Evolutionary conservation across 202 grass and related monocot species (phyloP), one percentile per base, ranked within the genome.

Genomic region (Bolboschoenoplectus hybrid): DNA sequence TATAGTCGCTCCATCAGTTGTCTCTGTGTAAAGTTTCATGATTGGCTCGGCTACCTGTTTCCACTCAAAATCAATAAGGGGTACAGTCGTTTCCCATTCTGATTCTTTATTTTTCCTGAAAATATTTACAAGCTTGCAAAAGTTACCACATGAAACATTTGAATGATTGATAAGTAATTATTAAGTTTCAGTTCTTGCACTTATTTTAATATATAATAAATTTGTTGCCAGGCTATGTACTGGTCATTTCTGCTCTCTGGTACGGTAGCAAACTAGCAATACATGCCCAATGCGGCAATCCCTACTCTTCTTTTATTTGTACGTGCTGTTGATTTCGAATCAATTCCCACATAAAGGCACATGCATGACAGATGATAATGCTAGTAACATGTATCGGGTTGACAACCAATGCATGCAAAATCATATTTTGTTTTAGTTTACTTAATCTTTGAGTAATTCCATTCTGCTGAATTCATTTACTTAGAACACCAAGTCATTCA

Each of bases 11-110:
- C 89, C 89, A 64, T 90, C 89, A n/a, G 89, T 90, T 26, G 89
- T 87, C 69, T 90, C 89, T 0, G 85, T 74, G 81, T 90, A 90
- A 43, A 90, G 50, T 64, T 63, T 14, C 89, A 90, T 90, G 45
- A 90, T 82, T 9, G 89, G 89, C 81, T 90, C 89, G 5, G 85
- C 89, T 60, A 85, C 87, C 82, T 87, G 85, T 81, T 90, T 90
- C 85, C 85, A 90, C 34, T 85, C 81, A 35, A 90, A 90, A 63
- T 56, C 39, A 43, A 46, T 45, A 35, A 65, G 72, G 1, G 52
- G 45, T 1, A 62, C 51, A 8, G 81, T 81, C 12, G 43, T 73
- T 80, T 84, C 85, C 89, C 89, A 87, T 51, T 85, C 85, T 14
- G 68, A 53, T 20, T 84, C 88, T 13, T 74, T 74, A 6, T 10